A percentile compares a stretch with the other conserved stretches of the same genome.
Evolutionary conservation across 176 grass and related monocot genomes (phyloP).

Genomic region (Puya raimondii): DNA sequence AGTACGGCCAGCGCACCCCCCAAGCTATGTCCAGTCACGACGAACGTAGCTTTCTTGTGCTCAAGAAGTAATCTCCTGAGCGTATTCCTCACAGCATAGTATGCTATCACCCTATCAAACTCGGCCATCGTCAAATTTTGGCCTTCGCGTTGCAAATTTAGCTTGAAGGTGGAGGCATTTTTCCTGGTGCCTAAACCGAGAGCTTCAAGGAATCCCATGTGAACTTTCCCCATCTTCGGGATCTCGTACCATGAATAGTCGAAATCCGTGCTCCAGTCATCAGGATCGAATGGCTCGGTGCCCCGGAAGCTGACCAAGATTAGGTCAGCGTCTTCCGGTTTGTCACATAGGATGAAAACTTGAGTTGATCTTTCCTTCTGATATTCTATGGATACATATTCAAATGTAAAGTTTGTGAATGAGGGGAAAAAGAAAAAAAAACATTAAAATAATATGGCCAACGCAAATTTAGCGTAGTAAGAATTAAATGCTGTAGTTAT

Average conservation of each 20-base stretch:
- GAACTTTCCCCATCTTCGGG: constrained; percentile 22
- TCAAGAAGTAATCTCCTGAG: constrained; percentile 11
- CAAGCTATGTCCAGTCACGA: constrained; percentile 34
- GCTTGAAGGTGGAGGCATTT: neutral
- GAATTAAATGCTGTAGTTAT: too few relatives aligned
- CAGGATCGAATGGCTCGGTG: constrained; percentile 30
- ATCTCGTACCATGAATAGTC: constrained; percentile 39
- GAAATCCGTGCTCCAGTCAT: constrained; percentile 19
- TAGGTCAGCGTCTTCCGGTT: constrained; percentile 24
- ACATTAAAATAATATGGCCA: neutral
- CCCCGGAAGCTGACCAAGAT: constrained; percentile 28
- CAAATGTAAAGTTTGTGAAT: too few relatives aligned
- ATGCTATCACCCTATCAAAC: constrained; percentile 8
- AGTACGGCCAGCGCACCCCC: constrained; percentile 32
- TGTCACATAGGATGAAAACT: constrained; percentile 41
- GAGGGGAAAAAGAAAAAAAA: neutral
- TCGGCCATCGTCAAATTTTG: neutral
- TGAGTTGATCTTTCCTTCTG: constrained; percentile 17
- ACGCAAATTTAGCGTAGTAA: too few relatives aligned
- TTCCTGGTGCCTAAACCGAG: constrained; percentile 25
- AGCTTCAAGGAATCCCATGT: constrained; percentile 37
- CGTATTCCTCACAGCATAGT: constrained; percentile 21
- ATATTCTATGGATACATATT: constrained; percentile 13
- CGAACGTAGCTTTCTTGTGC: constrained; percentile 29
- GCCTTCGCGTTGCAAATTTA: constrained; percentile 5